phyloP scores from a whole-genome alignment of 1,139 yeast genomes.

The Starmera stellimalicola region DNA sequence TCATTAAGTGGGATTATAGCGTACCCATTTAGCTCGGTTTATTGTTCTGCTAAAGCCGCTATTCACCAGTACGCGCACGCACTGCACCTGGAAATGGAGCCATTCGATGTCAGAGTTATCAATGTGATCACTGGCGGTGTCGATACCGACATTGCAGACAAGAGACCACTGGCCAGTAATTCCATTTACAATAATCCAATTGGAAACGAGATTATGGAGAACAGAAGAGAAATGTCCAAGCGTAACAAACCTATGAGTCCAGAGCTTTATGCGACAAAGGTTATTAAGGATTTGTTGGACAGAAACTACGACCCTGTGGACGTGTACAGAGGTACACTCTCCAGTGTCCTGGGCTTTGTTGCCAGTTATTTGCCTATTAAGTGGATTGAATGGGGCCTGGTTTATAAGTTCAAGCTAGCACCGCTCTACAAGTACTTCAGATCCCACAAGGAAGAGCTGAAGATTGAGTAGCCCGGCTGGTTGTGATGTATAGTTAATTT shows the following conservation, averaged over 20 bases:
- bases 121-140: slow-evolving; percentile 61
- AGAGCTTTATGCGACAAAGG: slow-evolving; percentile 42
- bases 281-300: slow-evolving; percentile 38
- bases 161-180: slow-evolving; percentile 39
- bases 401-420: slow-evolving; percentile 38
- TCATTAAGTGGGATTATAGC: slow-evolving; percentile 54
- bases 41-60: slow-evolving; percentile 63
- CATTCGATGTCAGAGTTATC: slow-evolving; percentile 60
- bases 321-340: slow-evolving; percentile 48
- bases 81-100: slow-evolving; percentile 54
- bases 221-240: slow-evolving; percentile 52
- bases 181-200: slow-evolving; percentile 37
- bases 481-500: no score
- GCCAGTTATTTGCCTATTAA: slow-evolving; percentile 37
- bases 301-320: slow-evolving; percentile 30
- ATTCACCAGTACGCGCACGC: slow-evolving; percentile 56
- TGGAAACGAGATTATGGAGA: slow-evolving; percentile 38
- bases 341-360: slow-evolving; percentile 22
- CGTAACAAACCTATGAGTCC: slow-evolving; percentile 53
- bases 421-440: slow-evolving; percentile 23
- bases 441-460: slow-evolving; percentile 4
- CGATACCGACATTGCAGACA: slow-evolving; percentile 43
- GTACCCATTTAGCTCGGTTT: slow-evolving; percentile 57
- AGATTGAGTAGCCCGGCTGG: no score
- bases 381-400: slow-evolving; percentile 35